Evolutionary conservation across 441 rosid genomes (phyloP).

Genomic region (Euphorbia corollata): DNA sequence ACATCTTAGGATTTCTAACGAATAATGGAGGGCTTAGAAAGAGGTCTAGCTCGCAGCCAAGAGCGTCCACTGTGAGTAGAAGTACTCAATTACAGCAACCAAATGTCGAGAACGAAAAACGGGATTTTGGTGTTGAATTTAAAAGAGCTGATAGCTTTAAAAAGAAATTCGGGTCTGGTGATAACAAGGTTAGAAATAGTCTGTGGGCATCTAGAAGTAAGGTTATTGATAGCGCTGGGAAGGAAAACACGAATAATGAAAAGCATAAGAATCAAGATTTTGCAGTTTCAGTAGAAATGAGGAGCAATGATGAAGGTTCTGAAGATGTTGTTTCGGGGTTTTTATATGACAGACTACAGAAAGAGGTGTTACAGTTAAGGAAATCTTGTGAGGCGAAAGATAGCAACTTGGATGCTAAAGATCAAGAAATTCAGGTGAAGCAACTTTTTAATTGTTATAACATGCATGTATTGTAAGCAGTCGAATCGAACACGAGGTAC

Average conservation of each 20-base stretch:
- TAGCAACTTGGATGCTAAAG: conserved; percentile 44
- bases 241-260: conserved; percentile 41
- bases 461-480: too few relatives aligned
- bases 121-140: conserved; percentile 16
- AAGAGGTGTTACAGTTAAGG: conserved; percentile 61
- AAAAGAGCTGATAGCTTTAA: conserved; percentile 25
- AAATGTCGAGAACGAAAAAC: conserved; percentile 23
- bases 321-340: conserved; percentile 76
- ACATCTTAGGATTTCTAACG: conserved; percentile 62
- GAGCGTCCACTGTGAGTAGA: conserved; percentile 37
- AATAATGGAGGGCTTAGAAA: conserved; percentile 52
- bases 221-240: conserved; percentile 43
- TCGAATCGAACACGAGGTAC: not conserved
- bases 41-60: conserved; percentile 60
- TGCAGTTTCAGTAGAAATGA: conserved; percentile 20
- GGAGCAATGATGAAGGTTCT: conserved; percentile 19
- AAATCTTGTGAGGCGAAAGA: conserved; percentile 64
- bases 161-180: conserved; percentile 30
- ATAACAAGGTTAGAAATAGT: conserved; percentile 31
- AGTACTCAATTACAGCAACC: conserved; percentile 39
- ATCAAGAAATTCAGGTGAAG: conserved; percentile 70
- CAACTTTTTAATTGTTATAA: not conserved
- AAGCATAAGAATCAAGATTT: conserved; percentile 21
- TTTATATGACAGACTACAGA: conserved; percentile 78
- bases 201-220: conserved; percentile 49